These are phyloP conservation scores for Melastoma candidum DNA, from an alignment of 441 rosid species.

Conservation along the genomic window DNA sequence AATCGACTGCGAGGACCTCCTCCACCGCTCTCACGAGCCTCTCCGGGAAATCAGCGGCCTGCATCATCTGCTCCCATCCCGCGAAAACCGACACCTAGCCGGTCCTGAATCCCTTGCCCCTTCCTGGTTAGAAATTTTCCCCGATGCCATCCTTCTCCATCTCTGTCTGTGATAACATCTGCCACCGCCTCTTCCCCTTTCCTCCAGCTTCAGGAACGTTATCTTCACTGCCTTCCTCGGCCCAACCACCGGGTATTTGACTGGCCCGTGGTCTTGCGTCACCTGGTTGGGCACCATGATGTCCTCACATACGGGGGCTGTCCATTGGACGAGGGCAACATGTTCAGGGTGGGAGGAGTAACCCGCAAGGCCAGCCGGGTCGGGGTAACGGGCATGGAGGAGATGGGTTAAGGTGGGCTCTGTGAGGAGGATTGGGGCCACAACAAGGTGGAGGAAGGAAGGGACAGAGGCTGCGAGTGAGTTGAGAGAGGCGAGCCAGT, in stretches of 20 bases:
- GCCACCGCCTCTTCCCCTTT: slow-evolving; percentile 45
- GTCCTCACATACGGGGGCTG: slow-evolving; percentile 65
- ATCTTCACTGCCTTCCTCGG: slow-evolving; percentile 41
- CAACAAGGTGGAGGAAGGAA: slow-evolving; percentile 44
- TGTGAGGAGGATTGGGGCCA: slow-evolving; percentile 39
- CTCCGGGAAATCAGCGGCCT: slow-evolving; percentile 36
- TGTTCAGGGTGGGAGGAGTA: slow-evolving; percentile 63
- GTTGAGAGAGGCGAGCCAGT: slow-evolving; percentile 43
- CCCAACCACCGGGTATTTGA: slow-evolving; percentile 24
- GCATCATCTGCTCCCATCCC: slow-evolving; percentile 43
- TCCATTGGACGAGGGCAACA: slow-evolving; percentile 45
- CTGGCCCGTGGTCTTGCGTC: slow-evolving; percentile 17
- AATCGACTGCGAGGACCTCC: slow-evolving; percentile 54
- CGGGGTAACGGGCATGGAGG: slow-evolving; percentile 76
- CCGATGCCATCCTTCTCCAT: slow-evolving; percentile 42
- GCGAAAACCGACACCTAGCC: slow-evolving; percentile 60
- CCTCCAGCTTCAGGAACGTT: slow-evolving; percentile 51
- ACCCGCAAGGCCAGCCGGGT: slow-evolving; percentile 40
- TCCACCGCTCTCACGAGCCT: slow-evolving; percentile 57
- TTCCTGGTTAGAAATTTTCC: slow-evolving; percentile 69
- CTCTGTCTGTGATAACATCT: slow-evolving; percentile 39
- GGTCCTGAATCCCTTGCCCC: slow-evolving; percentile 70
- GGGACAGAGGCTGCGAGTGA: slow-evolving; percentile 35
- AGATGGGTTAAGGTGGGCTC: slow-evolving; percentile 64
- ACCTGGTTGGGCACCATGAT: slow-evolving; percentile 85